Base-by-base conservation (phyloP, 495 filamentous ascomycete genomes). In the Penicillium daleae region DNA sequence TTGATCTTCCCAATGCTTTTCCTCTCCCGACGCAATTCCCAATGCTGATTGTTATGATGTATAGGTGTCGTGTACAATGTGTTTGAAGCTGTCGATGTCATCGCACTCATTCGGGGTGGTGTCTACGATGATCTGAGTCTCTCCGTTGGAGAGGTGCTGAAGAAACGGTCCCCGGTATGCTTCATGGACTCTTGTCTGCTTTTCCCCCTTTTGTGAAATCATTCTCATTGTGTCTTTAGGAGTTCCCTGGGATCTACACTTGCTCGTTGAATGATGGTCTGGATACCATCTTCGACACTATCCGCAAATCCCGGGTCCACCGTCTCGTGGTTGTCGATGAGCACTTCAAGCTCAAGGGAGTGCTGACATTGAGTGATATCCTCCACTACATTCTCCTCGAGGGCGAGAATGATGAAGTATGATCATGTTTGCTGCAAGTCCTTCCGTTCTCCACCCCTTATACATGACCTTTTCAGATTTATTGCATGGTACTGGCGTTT, bases 41-140 rank as follows among this genome's bases (percentile, higher is more conserved):
- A 17, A 35, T 65, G 22, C 64, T 54, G 8, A 33, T 58, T 0
- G 7, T 27, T n/a, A 15, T 0, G 10, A 15, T 40, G n/a, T 35
- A 39, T 39, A 89, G 89, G 87, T 52, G 80, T 87, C 49, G 85
- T 99, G 1, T 86, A 97, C 65, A 99, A 99, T 72, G 92, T 98
- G 6, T 99, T 98, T 68, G 96, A 99, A 76, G 91, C 95, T 8
- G 93, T 99, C 50, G 95, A 99, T 78, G 92, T 99, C 48, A 96
- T 99, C 65, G 89, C 93, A 0, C 84, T 97, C 67, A 97, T 99
- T 72, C 96, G 95, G 72, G 93, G 92, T 12, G 93, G 93, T 15
- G 87, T 86, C 17, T 97, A 98, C 66, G 93, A 98, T 58, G 95
- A 97, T 63, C 80, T 98, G 58, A 86, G 90, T 46, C 83, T 95